Percentiles rank a stretch among this genome's conserved stretches.
These are phyloP conservation scores for Penstemon eatonii DNA, from an alignment of 257 asterid species.

Conservation along the genomic window DNA sequence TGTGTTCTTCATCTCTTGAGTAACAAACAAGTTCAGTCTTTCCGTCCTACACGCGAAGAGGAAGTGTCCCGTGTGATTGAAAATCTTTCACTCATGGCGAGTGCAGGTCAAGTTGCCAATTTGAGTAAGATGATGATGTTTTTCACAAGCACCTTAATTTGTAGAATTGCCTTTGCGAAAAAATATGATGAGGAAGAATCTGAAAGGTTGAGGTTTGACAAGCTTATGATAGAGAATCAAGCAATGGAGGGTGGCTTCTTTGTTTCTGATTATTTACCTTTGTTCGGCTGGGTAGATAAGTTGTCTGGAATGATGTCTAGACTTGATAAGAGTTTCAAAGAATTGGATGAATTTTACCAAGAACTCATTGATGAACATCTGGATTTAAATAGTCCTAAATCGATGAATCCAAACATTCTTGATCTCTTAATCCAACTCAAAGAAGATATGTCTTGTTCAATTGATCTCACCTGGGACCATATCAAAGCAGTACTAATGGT, in stretches of 20 bases:
- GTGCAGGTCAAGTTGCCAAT: background rate
- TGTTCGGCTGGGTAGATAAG: slow-evolving; percentile 27
- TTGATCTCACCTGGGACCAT: slow-evolving; percentile 24
- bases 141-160: slow-evolving; percentile 19
- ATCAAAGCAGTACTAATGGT: slow-evolving; percentile 31
- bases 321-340: slow-evolving; percentile 24
- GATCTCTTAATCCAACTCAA: slow-evolving; percentile 29
- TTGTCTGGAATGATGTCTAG: slow-evolving; percentile 26
- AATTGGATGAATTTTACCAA: slow-evolving; percentile 14
- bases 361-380: background rate
- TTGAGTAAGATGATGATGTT: slow-evolving; percentile 19
- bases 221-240: slow-evolving; percentile 27
- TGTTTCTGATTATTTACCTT: slow-evolving; percentile 28
- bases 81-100: background rate
- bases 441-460: background rate
- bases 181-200: background rate
- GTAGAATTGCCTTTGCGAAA: slow-evolving; percentile 25
- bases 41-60: slow-evolving; percentile 4
- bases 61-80: slow-evolving; percentile 14
- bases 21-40: slow-evolving; percentile 24
- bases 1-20: slow-evolving; percentile 24
- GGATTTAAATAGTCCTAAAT: slow-evolving; percentile 4
- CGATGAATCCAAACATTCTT: slow-evolving; percentile 25
- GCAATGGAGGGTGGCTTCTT: slow-evolving; percentile 23
- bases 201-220: slow-evolving; percentile 14